Base-by-base conservation (phyloP, 2,329 filamentous ascomycete species). In the Talaromyces sp. region DNA sequence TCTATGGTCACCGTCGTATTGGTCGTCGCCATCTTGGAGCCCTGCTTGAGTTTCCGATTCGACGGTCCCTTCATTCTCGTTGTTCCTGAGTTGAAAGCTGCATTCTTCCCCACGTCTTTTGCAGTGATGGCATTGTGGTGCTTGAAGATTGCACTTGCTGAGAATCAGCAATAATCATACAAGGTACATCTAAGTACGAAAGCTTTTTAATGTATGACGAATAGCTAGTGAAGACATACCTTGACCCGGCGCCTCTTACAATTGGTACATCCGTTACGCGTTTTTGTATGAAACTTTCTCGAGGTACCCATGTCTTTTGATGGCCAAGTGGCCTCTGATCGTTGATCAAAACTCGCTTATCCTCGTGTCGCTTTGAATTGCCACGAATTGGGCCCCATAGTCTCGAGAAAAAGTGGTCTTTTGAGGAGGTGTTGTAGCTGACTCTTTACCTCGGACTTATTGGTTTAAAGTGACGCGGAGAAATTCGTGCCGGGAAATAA, bases 51-150 rank as follows among this genome's bases (percentile, higher is more conserved):
- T 31, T 16, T 25, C 18, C 16, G 54, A 14, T 18, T 39, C 35
- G 3, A 2, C 11, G 14, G 48, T 12, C 14, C 55, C 57, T 21
- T 44, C 52, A 52, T 48, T 16, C 33, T 50, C 50, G 35, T n/a
- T 60, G 39, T 44, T 46, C 12, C 33, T 56, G 33, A 40, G 14
- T 25, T 63, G 62, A 44, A 63, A 63, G n/a, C 62, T 63, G 50
- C 62, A 63, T n/a, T 63, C 62, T 44, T 63, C 62, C 12, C 62
- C 62, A 21, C 62, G 58, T 58, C 62, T 59, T 57, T 63, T 60
- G 52, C 62, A 63, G 42, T 63, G 62, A 54, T 63, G 62, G 21
- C 62, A 63, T 39, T 63, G 62, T 18, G 62, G 62, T 28, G 62
- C 57, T 40, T 63, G 62, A 14, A 63, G 50, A n/a, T 63, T 63